phyloP scores from a whole-genome alignment of 2,329 filamentous ascomycete species.

The Boeremia lycopersici region DNA sequence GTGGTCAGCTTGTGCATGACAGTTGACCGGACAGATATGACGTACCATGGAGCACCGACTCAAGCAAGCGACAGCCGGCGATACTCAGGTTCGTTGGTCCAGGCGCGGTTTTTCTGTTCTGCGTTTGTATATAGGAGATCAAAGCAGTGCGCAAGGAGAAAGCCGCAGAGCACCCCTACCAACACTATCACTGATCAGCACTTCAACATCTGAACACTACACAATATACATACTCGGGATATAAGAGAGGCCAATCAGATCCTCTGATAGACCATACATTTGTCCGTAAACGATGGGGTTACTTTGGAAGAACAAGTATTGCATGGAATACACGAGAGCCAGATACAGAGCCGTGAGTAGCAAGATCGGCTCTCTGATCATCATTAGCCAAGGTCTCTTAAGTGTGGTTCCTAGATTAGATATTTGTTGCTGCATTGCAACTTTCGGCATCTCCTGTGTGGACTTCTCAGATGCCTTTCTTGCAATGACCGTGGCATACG shows the following conservation, averaged over 20 bases:
- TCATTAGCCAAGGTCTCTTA: slow-evolving; percentile 55
- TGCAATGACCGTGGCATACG: slow-evolving; percentile 44
- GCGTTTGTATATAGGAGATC: not conserved
- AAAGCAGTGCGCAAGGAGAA: slow-evolving; percentile 1
- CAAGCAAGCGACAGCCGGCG: slow-evolving; percentile 72
- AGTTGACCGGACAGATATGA: not conserved
- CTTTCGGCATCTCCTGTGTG: not conserved
- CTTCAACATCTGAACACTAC: not conserved
- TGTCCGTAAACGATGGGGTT: slow-evolving; percentile 66
- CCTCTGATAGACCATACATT: slow-evolving; percentile 1
- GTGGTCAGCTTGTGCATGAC: not conserved
- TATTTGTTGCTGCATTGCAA: not conserved
- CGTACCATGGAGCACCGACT: slow-evolving; percentile 64
- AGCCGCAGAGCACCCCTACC: slow-evolving; percentile 2
- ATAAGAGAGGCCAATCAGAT: slow-evolving; percentile 1
- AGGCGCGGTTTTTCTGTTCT: not conserved
- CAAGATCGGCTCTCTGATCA: slow-evolving; percentile 71
- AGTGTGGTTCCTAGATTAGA: not conserved
- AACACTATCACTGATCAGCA: not conserved
- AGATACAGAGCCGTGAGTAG: slow-evolving; percentile 70
- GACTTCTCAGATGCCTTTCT: slow-evolving; percentile 2
- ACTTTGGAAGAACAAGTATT: slow-evolving; percentile 74
- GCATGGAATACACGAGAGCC: slow-evolving; percentile 62
- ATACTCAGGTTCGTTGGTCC: slow-evolving; percentile 59
- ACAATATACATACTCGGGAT: not conserved